phyloP scores from a whole-genome alignment of 345 rosid species.

The Hibiscus syriacus region DNA sequence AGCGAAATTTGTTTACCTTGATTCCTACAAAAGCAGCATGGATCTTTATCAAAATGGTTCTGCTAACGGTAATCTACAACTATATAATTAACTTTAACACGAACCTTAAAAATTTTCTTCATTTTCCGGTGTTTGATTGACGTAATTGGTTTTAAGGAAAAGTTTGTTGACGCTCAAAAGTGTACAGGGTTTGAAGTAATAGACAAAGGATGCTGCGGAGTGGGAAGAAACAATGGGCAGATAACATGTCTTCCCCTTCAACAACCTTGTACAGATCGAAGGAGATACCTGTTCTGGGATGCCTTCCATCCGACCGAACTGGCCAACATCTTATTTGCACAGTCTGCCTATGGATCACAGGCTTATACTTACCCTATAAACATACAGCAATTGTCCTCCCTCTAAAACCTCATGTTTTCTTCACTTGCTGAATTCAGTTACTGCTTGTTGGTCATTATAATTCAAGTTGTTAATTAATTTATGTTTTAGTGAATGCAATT shows the following conservation, averaged over 20 bases:
- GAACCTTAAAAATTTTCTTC: neutral
- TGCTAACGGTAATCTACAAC: conserved; percentile 23
- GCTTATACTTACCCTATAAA: conserved; percentile 61
- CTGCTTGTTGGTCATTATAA: neutral
- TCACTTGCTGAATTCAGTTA: neutral
- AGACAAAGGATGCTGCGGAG: conserved; percentile 93
- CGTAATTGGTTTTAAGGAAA: too few relatives aligned
- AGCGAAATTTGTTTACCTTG: conserved; percentile 68
- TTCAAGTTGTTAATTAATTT: neutral
- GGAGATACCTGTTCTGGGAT: conserved; percentile 81
- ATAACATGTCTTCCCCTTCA: conserved; percentile 85
- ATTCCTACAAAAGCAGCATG: conserved; percentile 50
- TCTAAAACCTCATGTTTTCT: conserved; percentile 13
- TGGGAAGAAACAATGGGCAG: conserved; percentile 88
- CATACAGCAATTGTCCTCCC: conserved; percentile 58
- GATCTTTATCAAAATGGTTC: conserved; percentile 47
- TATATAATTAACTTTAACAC: neutral
- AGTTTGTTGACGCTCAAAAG: too few relatives aligned
- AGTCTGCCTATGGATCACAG: conserved; percentile 38
- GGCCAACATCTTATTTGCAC: conserved; percentile 54
- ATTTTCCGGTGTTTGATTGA: too few relatives aligned
- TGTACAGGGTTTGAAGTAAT: conserved; percentile 62
- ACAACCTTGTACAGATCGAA: conserved; percentile 49
- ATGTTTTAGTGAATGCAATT: neutral
- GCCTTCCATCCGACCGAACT: conserved; percentile 87